Percentiles rank a stretch among this genome's conserved stretches.
phyloP scores from a whole-genome alignment of 164 flowering plant species.

The Warburgia ugandensis region DNA sequence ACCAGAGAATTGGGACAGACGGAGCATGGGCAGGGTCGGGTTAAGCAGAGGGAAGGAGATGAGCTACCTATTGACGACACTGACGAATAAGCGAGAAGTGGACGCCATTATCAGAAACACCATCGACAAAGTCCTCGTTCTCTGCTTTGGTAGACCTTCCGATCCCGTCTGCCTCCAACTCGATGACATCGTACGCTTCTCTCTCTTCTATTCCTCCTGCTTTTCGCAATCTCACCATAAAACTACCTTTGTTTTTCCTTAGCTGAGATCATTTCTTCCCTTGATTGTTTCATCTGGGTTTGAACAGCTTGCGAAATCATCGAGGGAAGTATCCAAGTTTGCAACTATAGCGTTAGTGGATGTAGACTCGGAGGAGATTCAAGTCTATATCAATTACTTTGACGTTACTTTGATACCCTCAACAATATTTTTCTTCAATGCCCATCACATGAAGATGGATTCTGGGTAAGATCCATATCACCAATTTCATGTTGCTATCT shows the following conservation, averaged over 20 bases:
- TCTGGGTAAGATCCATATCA: constrained; percentile 51
- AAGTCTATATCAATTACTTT: constrained; percentile 84
- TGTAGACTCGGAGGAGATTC: constrained; percentile 68
- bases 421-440: constrained; percentile 90
- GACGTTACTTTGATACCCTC: constrained; percentile 81
- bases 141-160: constrained; percentile 79
- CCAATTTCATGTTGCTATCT: not conserved
- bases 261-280: not conserved
- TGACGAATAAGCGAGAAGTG: constrained; percentile 66
- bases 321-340: constrained; percentile 76
- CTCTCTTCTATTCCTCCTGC: not conserved
- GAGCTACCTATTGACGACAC: constrained; percentile 48
- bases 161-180: constrained; percentile 80
- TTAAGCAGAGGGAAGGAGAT: no score
- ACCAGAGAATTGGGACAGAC: no score
- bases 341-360: constrained; percentile 69
- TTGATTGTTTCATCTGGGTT: not conserved
- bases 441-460: constrained; percentile 99
- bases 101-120: constrained; percentile 83
- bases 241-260: not conserved
- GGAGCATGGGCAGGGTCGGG: no score
- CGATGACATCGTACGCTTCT: constrained; percentile 57
- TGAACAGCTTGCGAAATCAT: constrained; percentile 65
- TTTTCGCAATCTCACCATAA: constrained; percentile 1
- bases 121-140: constrained; percentile 85